Base-by-base conservation (phyloP, 495 filamentous ascomycete genomes). In the Entonaema liquescens region DNA sequence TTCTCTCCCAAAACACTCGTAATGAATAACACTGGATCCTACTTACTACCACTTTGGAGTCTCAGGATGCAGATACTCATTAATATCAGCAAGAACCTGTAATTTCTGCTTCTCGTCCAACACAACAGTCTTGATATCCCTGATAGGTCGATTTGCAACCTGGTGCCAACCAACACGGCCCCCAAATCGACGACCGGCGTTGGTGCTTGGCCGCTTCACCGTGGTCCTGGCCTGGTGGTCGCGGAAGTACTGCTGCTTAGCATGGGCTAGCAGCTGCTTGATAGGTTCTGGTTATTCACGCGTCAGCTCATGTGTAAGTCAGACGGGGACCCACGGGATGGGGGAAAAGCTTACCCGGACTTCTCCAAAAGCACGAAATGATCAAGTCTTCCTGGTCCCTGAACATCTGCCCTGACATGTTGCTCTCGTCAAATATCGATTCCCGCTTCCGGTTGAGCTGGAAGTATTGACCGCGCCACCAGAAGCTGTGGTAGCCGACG, bases 71-170 rank as follows among this genome's bases (percentile, higher is more conserved):
- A 97, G 81, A 72, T 95, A 98, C 72, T 97, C 93, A 78, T 93
- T 93, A 76, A 97, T 92, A 77, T 98, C 95, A 15, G 83, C 78
- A 31, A 96, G 78, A 19, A 97, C 85, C 26, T 82, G 84, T 9
- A 88, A 76, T 80, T 97, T 98, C 77, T 93, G 88, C 33, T 82
- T 76, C 25, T 86, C 83, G 65, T 97, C 94, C 15, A 98, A 81
- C 2, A 95, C 89, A 0, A 97, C 94, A 0, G 94, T 97, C 3
- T 87, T 85, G 81, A 98, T 88, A 2, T 94, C 90, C 25, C 94
- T 82, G 0, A 90, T 89, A 0, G 91, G 87, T n/a, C 92, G 79
- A 36, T 87, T 85, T 62, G 91, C 89, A 23, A 90, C 89, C 63
- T 87, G 84, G 25, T 81, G 73, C 92, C 92, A 95, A 63, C 75